Evolutionary conservation across 2,329 filamentous ascomycete species (phyloP), one percentile per base, ranked within the genome.

Genomic region (Metarhizium humberi): DNA sequence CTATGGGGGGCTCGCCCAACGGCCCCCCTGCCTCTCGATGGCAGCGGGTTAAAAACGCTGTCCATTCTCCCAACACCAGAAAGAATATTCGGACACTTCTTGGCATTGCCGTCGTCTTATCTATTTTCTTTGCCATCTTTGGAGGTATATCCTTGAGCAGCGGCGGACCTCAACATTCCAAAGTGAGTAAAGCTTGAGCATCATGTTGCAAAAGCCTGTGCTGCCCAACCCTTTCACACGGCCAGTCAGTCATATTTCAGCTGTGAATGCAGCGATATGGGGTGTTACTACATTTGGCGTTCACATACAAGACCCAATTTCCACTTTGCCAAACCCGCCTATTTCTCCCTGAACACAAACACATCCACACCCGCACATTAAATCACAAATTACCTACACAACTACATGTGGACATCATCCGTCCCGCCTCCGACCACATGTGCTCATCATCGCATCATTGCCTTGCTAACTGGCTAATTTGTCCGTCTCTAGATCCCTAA

Each of bases 1-100:
- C 75, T 57, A 78, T 79, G 72, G 69, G 73, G 42, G 67, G 60
- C 8, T 60, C 64, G 20, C 63, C 62, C 5, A 60, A 61, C 48
- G 64, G 53, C 62, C 52, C 53, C 5, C 48, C 56, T 42, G 56
- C 59, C 2, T 63, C 67, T 2, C 57, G 66, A 59, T 69, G 66
- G 66, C 61, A 58, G 51, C 67, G 67, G n/a, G 40, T 62, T 30
- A 69, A 61, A 46, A 59, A 64, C 4, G 58, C 45, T n/a, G 42
- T 59, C 14, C 38, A 55, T 13, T 61, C 57, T 18, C 30, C 61
- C 16, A 59, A 57, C 36, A 45, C 62, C 32, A 63, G 68, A 34
- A 65, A 56, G 38, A 68, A 60, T 36, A 25, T 71, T 36, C 69
- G 64, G 59, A 67, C 58, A 5, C 52, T 63, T 13, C 61, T 73